Evolutionary conservation across 2,329 filamentous ascomycete genomes (phyloP).

Genomic region (Pezicula neosporulosa): DNA sequence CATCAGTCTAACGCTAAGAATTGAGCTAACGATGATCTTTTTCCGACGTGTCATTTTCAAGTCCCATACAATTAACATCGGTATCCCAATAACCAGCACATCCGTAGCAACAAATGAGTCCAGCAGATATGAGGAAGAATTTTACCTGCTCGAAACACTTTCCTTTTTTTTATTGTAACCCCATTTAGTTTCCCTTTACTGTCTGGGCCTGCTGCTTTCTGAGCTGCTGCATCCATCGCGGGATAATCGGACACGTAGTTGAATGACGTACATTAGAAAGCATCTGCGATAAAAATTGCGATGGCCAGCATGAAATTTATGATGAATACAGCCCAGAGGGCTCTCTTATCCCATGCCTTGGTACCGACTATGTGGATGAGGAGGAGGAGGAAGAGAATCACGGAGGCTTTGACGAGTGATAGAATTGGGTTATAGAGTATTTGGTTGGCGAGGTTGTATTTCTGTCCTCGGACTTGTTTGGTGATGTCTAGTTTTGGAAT

Average conservation of each 20-base stretch:
- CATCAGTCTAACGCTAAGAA: conserved; percentile 8
- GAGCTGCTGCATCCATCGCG: conserved; percentile 7
- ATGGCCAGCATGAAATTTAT: conserved; percentile 29
- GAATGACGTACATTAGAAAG: conserved; percentile 34
- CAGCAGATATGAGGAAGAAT: conserved; percentile 13
- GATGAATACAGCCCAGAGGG: conserved; percentile 5
- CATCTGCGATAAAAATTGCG: conserved; percentile 32
- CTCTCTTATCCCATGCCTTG: conserved; percentile 6
- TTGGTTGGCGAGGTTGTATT: conserved; percentile 29
- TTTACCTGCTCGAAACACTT: conserved; percentile 11
- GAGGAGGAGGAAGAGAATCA: conserved; percentile 41
- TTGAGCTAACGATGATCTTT: conserved; percentile 9
- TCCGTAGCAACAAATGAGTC: conserved; percentile 16
- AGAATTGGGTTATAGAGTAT: conserved; percentile 44
- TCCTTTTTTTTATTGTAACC: conserved; percentile 10
- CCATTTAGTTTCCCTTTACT: conserved; percentile 13
- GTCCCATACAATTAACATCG: conserved; percentile 17
- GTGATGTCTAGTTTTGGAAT: conserved; percentile 4
- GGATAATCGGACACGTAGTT: conserved; percentile 7
- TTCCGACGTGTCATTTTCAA: conserved; percentile 10
- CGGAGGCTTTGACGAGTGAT: conserved; percentile 41
- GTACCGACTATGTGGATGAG: conserved; percentile 38
- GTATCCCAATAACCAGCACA: conserved; percentile 15
- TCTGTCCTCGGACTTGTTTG: conserved; percentile 6
- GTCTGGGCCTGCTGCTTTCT: conserved; percentile 2